These are phyloP conservation scores for Penicillium bovifimosum DNA, from an alignment of 495 filamentous ascomycete species.

Conservation along the genomic window DNA sequence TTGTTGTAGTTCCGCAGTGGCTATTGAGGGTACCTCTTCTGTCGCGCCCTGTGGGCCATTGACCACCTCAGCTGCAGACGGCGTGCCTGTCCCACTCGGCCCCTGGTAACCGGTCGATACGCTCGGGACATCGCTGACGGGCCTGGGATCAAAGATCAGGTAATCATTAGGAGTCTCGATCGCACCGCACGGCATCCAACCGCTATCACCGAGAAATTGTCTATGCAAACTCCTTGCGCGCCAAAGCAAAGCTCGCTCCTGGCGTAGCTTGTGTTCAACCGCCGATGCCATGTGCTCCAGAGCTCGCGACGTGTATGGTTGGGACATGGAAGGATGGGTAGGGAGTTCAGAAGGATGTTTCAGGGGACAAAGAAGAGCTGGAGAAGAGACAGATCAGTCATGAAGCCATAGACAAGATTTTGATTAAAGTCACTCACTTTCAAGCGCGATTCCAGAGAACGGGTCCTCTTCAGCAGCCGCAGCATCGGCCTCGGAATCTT, in stretches of 20 bases:
- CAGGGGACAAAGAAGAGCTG: slow-evolving; percentile 82
- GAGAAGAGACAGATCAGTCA: slow-evolving; percentile 1
- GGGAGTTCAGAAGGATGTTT: slow-evolving; percentile 82
- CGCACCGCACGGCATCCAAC: slow-evolving; percentile 68
- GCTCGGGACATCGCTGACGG: slow-evolving; percentile 12
- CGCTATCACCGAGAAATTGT: slow-evolving; percentile 70
- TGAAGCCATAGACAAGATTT: not conserved
- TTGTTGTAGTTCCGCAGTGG: slow-evolving; percentile 9
- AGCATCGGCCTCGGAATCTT: slow-evolving; percentile 69
- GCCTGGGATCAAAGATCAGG: slow-evolving; percentile 38
- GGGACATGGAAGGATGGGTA: slow-evolving; percentile 74
- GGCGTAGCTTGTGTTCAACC: slow-evolving; percentile 63
- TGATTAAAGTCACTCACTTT: slow-evolving; percentile 54
- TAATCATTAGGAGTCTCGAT: slow-evolving; percentile 34
- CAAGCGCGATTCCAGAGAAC: slow-evolving; percentile 73
- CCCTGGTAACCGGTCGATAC: slow-evolving; percentile 16
- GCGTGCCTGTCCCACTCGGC: slow-evolving; percentile 9
- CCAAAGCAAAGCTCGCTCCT: slow-evolving; percentile 70
- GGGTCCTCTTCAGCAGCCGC: slow-evolving; percentile 74
- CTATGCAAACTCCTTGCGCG: slow-evolving; percentile 72
- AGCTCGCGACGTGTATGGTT: slow-evolving; percentile 73
- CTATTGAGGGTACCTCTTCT: slow-evolving; percentile 7
- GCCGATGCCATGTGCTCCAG: slow-evolving; percentile 73
- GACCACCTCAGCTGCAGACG: slow-evolving; percentile 4
- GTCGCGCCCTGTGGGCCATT: slow-evolving; percentile 6